Percentiles rank a stretch among this genome's conserved stretches.
phyloP scores from a whole-genome alignment of 1,139 yeast genomes.

The Saccharomyces hybrid region DNA sequence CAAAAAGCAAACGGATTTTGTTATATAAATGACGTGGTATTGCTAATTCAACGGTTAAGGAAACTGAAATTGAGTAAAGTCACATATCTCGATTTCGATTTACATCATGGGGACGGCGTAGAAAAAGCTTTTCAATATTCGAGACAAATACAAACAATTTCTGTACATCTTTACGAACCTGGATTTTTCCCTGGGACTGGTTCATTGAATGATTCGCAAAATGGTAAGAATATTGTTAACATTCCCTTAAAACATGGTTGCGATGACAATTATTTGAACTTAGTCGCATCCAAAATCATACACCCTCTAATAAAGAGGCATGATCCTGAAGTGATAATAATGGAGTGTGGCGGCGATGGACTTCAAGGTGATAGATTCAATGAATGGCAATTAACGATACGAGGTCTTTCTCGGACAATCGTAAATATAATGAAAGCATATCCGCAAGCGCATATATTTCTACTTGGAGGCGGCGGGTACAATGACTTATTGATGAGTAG shows the following conservation, averaged over 20 bases:
- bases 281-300: constrained; percentile 39
- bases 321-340: constrained; percentile 47
- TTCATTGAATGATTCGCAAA: constrained; percentile 26
- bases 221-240: constrained; percentile 39
- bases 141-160: constrained; percentile 50
- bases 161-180: constrained; percentile 54
- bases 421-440: constrained; percentile 30
- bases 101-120: constrained; percentile 80
- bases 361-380: constrained; percentile 47
- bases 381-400: constrained; percentile 63
- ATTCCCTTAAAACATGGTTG: constrained; percentile 55
- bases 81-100: constrained; percentile 61
- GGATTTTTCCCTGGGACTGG: constrained; percentile 80
- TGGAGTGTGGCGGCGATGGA: constrained; percentile 73
- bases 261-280: constrained; percentile 38
- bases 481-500: constrained; percentile 56
- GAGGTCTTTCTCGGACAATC: constrained; percentile 41
- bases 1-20: constrained; percentile 64
- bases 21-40: constrained; percentile 59
- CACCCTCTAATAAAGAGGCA: constrained; percentile 37
- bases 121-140: constrained; percentile 56
- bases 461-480: constrained; percentile 79
- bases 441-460: constrained; percentile 34
- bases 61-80: constrained; percentile 39
- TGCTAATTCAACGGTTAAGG: constrained; percentile 47